These are phyloP conservation scores for Sporothrix luriei DNA, from an alignment of 2,329 filamentous ascomycete genomes.

Conservation along the genomic window DNA sequence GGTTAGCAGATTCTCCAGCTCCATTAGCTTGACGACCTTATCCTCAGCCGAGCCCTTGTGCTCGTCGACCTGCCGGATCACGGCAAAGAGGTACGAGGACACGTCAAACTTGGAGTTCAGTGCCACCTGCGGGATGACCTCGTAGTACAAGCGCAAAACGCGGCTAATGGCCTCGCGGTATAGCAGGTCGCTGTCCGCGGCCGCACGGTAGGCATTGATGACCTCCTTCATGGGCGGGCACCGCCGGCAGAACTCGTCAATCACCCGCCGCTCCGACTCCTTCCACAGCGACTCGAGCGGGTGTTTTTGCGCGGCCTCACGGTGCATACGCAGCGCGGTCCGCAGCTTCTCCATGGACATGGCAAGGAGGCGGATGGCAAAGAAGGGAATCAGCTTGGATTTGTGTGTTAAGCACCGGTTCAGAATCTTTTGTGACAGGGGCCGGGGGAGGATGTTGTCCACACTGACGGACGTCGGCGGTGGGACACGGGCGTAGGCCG, in stretches of 20 bases:
- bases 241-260: slow-evolving; percentile 74
- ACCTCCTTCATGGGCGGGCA: slow-evolving; percentile 82
- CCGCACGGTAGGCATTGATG: slow-evolving; percentile 70
- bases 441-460: slow-evolving; percentile 82
- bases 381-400: slow-evolving; percentile 78
- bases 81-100: slow-evolving; percentile 71
- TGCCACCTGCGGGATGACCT: slow-evolving; percentile 75
- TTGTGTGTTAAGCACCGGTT: slow-evolving; percentile 77
- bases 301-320: slow-evolving; percentile 42
- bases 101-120: slow-evolving; percentile 87
- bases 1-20: slow-evolving; percentile 77
- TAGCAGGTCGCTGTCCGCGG: slow-evolving; percentile 67
- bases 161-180: slow-evolving; percentile 79
- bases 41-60: slow-evolving; percentile 52
- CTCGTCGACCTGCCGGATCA: slow-evolving; percentile 64
- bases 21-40: slow-evolving; percentile 64
- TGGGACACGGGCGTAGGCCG: slow-evolving; percentile 65
- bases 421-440: slow-evolving; percentile 77
- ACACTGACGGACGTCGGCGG: slow-evolving; percentile 78
- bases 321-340: slow-evolving; percentile 63
- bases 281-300: slow-evolving; percentile 58
- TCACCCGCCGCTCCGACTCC: slow-evolving; percentile 67
- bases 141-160: slow-evolving; percentile 81
- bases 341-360: slow-evolving; percentile 78
- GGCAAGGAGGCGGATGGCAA: slow-evolving; percentile 77